Conservation (phyloP, 495 filamentous ascomycete species). For the Hypoxylon fragiforme region DNA sequence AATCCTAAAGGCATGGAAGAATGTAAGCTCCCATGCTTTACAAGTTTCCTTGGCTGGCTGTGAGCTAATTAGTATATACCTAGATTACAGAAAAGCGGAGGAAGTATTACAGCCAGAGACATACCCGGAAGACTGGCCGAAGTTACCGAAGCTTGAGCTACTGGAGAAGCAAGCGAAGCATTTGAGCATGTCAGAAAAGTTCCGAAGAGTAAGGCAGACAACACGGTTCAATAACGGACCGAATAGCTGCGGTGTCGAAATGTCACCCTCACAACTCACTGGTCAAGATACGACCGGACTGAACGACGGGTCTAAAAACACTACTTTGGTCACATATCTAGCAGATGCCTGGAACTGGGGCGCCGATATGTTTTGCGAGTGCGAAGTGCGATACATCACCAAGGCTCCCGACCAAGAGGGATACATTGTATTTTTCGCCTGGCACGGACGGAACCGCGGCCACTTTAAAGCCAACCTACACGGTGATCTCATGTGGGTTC, state of each 20-base stretch:
- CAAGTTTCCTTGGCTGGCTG: not conserved
- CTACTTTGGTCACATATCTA: conserved; percentile 66
- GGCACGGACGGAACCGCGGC: conserved; percentile 62
- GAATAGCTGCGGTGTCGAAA: conserved; percentile 64
- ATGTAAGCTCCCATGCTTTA: conserved; percentile 48
- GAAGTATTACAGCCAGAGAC: conserved; percentile 60
- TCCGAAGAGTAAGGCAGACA: conserved; percentile 61
- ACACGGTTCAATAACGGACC: conserved; percentile 62
- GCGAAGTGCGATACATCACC: conserved; percentile 68
- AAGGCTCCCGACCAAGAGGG: conserved; percentile 52
- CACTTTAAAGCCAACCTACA: conserved; percentile 60
- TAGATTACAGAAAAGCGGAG: conserved; percentile 60
- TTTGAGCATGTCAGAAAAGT: conserved; percentile 55
- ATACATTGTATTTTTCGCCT: conserved; percentile 67
- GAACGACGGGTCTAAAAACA: conserved; percentile 70
- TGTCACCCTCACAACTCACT: conserved; percentile 61
- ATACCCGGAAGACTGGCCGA: conserved; percentile 61
- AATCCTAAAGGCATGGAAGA: conserved; percentile 48
- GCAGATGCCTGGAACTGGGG: conserved; percentile 78
- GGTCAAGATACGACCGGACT: conserved; percentile 66
- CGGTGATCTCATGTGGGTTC: conserved; percentile 69
- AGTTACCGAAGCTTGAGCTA: conserved; percentile 58
- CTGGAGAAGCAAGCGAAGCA: conserved; percentile 58
- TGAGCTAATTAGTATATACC: too few species aligned
- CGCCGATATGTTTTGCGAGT: conserved; percentile 73